Percentiles rank a stretch among this genome's conserved stretches.
phyloP scores from a whole-genome alignment of 192 early-diverging fungal genomes.

The Polychytrium aggregatum region DNA sequence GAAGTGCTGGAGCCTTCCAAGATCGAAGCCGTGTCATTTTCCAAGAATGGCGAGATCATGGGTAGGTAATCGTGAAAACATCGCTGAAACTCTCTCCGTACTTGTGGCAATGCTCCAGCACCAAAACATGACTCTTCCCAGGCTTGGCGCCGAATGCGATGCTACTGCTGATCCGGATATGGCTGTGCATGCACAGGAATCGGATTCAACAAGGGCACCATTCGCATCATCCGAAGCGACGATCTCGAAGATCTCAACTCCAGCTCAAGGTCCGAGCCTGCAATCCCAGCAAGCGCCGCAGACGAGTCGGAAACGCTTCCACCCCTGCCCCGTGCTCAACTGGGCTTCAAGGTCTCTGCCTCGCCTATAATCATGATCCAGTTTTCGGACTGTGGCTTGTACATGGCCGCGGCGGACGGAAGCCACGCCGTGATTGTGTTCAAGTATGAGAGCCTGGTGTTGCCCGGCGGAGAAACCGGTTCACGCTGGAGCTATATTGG shows the following conservation, averaged over 20 bases:
- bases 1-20: too few species aligned
- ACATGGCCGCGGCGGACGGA: slow-evolving; percentile 24
- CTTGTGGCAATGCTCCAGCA: too few species aligned
- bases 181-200: slow-evolving; percentile 16
- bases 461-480: slow-evolving; percentile 6
- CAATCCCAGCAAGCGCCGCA: slow-evolving; percentile 5
- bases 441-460: too few species aligned
- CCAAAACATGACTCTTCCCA: too few species aligned
- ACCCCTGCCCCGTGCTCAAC: not conserved
- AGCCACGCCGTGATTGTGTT: slow-evolving; percentile 23
- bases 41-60: too few species aligned
- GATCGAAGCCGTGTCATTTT: too few species aligned
- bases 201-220: slow-evolving; percentile 36
- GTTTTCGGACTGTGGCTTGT: slow-evolving; percentile 22
- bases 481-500: slow-evolving; percentile 37
- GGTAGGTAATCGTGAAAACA: too few species aligned
- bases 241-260: slow-evolving; percentile 27
- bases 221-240: slow-evolving; percentile 21
- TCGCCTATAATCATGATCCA: slow-evolving; percentile 10
- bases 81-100: too few species aligned
- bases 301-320: not conserved
- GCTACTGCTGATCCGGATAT: too few species aligned
- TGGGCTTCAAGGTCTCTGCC: slow-evolving; percentile 13
- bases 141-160: too few species aligned
- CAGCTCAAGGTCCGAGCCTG: too few species aligned